Conservation (phyloP, 805 yeast species). For the Starmerella tilneyi region DNA sequence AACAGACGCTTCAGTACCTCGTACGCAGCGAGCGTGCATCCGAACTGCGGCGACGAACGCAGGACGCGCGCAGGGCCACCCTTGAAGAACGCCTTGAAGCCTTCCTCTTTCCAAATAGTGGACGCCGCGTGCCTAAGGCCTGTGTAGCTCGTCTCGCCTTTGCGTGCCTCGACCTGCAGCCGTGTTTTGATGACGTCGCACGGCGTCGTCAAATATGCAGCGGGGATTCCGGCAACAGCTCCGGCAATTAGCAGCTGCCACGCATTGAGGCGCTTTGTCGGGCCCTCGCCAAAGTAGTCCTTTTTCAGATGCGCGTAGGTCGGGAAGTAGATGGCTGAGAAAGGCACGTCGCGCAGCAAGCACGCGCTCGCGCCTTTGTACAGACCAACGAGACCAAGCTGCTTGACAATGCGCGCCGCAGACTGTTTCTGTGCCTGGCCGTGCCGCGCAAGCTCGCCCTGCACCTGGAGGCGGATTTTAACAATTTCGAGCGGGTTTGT, state of each 20-base stretch:
- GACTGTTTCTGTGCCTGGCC: conserved; percentile 30
- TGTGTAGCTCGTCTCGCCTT: conserved; percentile 64
- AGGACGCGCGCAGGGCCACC: conserved; percentile 93
- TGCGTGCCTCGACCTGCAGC: conserved; percentile 70
- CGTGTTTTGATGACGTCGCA: conserved; percentile 95
- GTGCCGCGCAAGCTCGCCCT: conserved; percentile 51
- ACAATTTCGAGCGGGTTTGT: conserved; percentile 95
- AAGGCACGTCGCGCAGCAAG: conserved; percentile 87
- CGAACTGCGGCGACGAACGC: conserved; percentile 95
- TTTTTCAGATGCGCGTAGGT: conserved; percentile 88
- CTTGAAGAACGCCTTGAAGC: conserved; percentile 77
- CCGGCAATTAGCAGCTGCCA: conserved; percentile 83
- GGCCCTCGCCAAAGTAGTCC: conserved; percentile 72
- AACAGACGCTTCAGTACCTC: conserved; percentile 73
- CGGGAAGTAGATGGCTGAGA: conserved; percentile 94
- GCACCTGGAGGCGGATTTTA: conserved; percentile 87
- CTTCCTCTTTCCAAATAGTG: conserved; percentile 72
- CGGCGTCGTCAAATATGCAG: conserved; percentile 93
- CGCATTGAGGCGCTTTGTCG: conserved; percentile 57
- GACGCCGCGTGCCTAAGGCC: conserved; percentile 70
- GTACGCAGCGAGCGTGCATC: conserved; percentile 94
- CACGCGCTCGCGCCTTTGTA: conserved; percentile 91
- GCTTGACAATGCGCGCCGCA: conserved; percentile 63
- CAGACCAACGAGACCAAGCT: conserved; percentile 72
- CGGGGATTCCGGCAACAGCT: conserved; percentile 95